Evolutionary conservation across 352 stramenopile species (phyloP), one percentile per base, ranked within the genome.

Genomic region (Phytopythium boreale): DNA sequence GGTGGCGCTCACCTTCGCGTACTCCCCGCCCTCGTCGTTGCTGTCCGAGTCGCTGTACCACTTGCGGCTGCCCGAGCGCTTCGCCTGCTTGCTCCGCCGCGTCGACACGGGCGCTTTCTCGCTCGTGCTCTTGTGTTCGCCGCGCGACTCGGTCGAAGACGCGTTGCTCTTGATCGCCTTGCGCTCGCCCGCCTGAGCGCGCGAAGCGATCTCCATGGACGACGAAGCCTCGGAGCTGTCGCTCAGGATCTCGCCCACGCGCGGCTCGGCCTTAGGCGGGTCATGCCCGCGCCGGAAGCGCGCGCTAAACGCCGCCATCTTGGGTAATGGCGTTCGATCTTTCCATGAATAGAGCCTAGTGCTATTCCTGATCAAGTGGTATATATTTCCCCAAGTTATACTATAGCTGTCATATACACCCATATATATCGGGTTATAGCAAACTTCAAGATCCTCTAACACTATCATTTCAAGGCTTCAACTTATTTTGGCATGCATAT

Each of bases 41-140:
- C 81, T 77, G 4, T 84, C 79, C 47, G 76, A 79, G 47, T 81
- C 77, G 26, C 68, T 85, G 70, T 82, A 87, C 78, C 76, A 85
- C 52, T 85, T 87, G 44, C 65, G 67, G 1, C 66, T 71, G 3
- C 59, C 52, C 8, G 49, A 62, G 52, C 64, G 74, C 67, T 74
- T 83, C 17, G 53, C 34, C 19, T 68, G 47, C 51, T 63, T 52
- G 37, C 64, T 66, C 26, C 39, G 59, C 47, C 55, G 27, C 19
- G 22, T 37, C 6, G 41, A 17, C 43, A n/a, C 22, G 8, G 22
- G 20, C 39, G 60, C 12, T 10, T 63, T 59, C 27, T 63, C 53
- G 36, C 56, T 27, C 24, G 10, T n/a, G 7, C 57, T 58, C 24
- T 51, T 67, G 9, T 44, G 24, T n/a, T 64, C 50, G 15, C 59